phyloP scores from a whole-genome alignment of 768 basidiomycete species.

The Exsudoporus frostii region DNA sequence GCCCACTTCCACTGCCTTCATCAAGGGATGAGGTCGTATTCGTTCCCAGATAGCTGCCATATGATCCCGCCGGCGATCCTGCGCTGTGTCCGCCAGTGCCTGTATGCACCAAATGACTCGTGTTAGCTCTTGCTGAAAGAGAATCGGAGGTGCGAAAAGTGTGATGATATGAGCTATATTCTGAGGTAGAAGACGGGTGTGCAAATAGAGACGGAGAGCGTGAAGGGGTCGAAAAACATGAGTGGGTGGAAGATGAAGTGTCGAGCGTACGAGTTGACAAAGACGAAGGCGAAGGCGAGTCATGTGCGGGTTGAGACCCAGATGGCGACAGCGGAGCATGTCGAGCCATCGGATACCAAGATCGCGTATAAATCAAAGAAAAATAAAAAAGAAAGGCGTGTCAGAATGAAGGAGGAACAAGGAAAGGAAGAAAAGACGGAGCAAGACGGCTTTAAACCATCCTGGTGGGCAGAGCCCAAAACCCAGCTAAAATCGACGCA shows the following conservation, averaged over 20 bases:
- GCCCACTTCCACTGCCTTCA: constrained; percentile 9
- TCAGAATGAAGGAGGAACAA: constrained; percentile 1
- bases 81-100: constrained; percentile 17
- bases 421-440: neutral
- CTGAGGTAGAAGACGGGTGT: neutral
- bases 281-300: neutral
- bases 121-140: constrained; percentile 9
- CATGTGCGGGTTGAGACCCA: neutral
- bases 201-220: neutral
- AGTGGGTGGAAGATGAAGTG: constrained; percentile 5
- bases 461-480: neutral
- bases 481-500: neutral
- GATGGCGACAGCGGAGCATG: neutral
- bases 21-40: constrained; percentile 21
- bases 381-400: neutral
- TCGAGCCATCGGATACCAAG: constrained; percentile 7
- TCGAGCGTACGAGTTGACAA: constrained; percentile 1
- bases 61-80: constrained; percentile 24
- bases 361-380: neutral
- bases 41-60: constrained; percentile 20
- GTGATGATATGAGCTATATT: neutral
- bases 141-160: neutral
- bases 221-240: neutral
- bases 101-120: neutral
- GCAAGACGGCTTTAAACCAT: neutral